These are phyloP conservation scores for Cladorrhinum sp. DNA, from an alignment of 2,329 filamentous ascomycete species.

Conservation along the genomic window DNA sequence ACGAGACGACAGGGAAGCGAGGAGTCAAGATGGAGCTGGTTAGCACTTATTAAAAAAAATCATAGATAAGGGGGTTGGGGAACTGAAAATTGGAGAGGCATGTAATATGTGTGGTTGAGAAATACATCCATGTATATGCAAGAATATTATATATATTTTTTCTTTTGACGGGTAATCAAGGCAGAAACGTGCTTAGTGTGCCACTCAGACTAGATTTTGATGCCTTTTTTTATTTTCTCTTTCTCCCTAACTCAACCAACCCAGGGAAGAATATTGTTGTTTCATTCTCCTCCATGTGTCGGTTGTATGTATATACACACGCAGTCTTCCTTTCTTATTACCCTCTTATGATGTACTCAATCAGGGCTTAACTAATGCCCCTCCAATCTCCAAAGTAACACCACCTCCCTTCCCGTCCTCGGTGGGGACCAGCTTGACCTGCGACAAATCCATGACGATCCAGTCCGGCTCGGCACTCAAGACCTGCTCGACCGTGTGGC, in stretches of 20 bases:
- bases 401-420: conserved; percentile 57
- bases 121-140: no score
- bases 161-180: no score
- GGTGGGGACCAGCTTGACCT: conserved; percentile 61
- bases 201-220: no score
- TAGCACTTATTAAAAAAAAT: conserved; percentile 24
- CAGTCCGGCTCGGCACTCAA: conserved; percentile 78
- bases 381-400: conserved; percentile 62
- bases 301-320: no score
- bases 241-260: no score
- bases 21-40: conserved; percentile 76
- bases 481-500: conserved; percentile 72
- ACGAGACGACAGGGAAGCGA: conserved; percentile 93
- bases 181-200: no score
- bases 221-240: no score
- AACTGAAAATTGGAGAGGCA: background rate
- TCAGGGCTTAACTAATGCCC: conserved; percentile 20
- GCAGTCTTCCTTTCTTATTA: no score
- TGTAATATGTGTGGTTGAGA: background rate
- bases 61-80: background rate
- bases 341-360: background rate
- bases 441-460: conserved; percentile 76
- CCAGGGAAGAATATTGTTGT: no score
- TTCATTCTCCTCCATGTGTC: no score
- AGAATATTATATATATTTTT: no score